Conservation (phyloP, 2,329 filamentous ascomycete species). For the Fusarium luffae region DNA sequence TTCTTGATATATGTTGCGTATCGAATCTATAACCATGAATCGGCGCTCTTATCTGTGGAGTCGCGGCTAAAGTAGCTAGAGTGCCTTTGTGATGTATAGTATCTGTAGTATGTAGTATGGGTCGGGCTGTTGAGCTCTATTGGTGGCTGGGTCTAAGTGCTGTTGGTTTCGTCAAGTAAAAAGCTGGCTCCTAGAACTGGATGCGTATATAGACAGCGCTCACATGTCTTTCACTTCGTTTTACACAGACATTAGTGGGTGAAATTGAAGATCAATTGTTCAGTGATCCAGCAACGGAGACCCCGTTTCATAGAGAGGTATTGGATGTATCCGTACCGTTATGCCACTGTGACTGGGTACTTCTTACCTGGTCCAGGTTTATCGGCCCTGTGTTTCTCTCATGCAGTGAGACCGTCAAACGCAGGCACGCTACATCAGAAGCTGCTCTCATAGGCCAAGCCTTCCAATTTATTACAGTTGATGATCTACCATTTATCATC, state of each 20-base stretch:
- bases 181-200: not conserved
- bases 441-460: not conserved
- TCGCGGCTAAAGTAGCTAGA: not conserved
- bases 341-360: not conserved
- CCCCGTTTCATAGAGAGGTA: not conserved
- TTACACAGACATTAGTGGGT: not conserved
- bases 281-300: not conserved
- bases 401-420: not conserved
- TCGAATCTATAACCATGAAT: slow-evolving; percentile 24
- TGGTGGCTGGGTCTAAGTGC: not conserved
- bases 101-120: not conserved
- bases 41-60: slow-evolving; percentile 13
- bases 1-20: slow-evolving; percentile 18
- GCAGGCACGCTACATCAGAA: not conserved
- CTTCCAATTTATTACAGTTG: not conserved
- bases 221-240: not conserved
- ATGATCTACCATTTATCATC: not conserved
- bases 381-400: not conserved
- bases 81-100: not conserved
- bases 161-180: not conserved
- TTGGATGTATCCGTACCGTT: not conserved
- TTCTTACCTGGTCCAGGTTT: not conserved
- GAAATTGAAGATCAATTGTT: not conserved
- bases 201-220: not conserved
- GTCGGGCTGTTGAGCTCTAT: not conserved